phyloP scores from a whole-genome alignment of 2,329 filamentous ascomycete genomes.

The Diaporthe amygdali region DNA sequence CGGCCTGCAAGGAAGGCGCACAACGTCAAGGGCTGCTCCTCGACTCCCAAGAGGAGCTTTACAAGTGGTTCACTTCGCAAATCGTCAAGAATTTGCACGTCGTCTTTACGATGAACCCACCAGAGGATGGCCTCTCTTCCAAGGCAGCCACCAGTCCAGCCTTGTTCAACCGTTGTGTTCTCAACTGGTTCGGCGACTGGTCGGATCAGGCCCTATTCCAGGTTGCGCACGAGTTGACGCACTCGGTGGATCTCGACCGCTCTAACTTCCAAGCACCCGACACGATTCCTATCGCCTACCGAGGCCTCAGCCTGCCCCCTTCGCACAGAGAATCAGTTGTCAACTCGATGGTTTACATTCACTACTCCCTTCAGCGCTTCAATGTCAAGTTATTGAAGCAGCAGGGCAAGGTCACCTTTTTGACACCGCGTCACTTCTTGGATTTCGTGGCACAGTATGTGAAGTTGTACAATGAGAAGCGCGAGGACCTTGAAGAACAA shows the following conservation, averaged over 20 bases:
- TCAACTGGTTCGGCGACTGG: conserved; percentile 99
- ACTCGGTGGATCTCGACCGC: conserved; percentile 93
- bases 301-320: conserved; percentile 81
- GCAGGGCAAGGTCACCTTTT: conserved; percentile 89
- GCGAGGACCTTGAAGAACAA: conserved; percentile 97
- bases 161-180: conserved; percentile 98
- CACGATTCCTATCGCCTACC: conserved; percentile 90
- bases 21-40: conserved; percentile 93
- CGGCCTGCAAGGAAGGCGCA: conserved; percentile 96
- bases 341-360: conserved; percentile 99
- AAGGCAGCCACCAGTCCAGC: conserved; percentile 98
- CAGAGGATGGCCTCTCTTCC: conserved; percentile 90
- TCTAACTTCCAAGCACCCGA: conserved; percentile 86
- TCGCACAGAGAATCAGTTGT: conserved; percentile 91
- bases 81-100: conserved; percentile 99
- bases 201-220: conserved; percentile 99
- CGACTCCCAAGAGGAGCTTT: conserved; percentile 98
- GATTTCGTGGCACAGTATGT: conserved; percentile 99
- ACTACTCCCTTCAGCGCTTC: conserved; percentile 91
- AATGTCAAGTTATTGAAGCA: conserved; percentile 89
- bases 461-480: conserved; percentile 96
- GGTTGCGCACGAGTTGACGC: conserved; percentile 92
- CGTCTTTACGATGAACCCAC: conserved; percentile 99
- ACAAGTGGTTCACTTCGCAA: conserved; percentile 99
- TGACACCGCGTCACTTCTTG: conserved; percentile 95